Conservation (phyloP, 2,329 filamentous ascomycete species). For the Fusarium sp. region DNA sequence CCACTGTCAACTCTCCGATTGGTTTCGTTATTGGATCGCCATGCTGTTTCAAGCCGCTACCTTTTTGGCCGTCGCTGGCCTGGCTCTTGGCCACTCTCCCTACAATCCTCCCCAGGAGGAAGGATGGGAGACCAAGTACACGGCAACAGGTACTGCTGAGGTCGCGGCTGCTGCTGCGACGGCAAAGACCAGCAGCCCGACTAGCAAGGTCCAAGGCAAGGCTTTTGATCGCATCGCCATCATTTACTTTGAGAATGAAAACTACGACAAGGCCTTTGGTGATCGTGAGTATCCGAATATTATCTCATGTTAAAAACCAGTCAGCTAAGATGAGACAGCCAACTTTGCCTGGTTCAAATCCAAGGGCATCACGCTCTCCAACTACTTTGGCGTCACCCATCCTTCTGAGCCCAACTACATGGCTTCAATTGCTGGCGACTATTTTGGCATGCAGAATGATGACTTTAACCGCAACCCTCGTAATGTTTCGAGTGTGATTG, state of each 20-base stretch:
- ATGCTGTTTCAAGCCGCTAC: slow-evolving; percentile 44
- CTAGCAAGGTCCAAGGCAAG: slow-evolving; percentile 77
- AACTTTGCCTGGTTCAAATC: slow-evolving; percentile 49
- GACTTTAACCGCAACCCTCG: slow-evolving; percentile 66
- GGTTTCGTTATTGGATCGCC: no score
- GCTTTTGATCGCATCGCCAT: slow-evolving; percentile 81
- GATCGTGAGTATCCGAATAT: slow-evolving; percentile 65
- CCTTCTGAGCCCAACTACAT: slow-evolving; percentile 80
- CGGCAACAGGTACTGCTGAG: slow-evolving; percentile 65
- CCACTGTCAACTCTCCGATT: slow-evolving; percentile 2
- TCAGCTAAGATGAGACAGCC: slow-evolving; percentile 24
- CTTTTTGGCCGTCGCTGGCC: slow-evolving; percentile 47
- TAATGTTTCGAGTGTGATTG: slow-evolving; percentile 78
- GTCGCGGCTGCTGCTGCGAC: slow-evolving; percentile 73
- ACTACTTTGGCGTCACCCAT: slow-evolving; percentile 71
- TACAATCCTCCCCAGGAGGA: slow-evolving; percentile 15
- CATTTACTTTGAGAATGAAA: slow-evolving; percentile 85
- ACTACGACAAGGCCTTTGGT: slow-evolving; percentile 75
- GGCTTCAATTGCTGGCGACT: slow-evolving; percentile 73
- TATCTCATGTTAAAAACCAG: no score
- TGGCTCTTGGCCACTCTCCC: slow-evolving; percentile 43
- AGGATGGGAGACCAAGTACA: slow-evolving; percentile 61
- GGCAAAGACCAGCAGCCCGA: slow-evolving; percentile 72
- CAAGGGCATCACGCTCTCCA: slow-evolving; percentile 51
- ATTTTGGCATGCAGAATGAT: slow-evolving; percentile 75